A percentile compares a stretch with the other conserved stretches of the same genome.
phyloP scores from a whole-genome alignment of 2,329 filamentous ascomycete species.

The Colletotrichum cereale region DNA sequence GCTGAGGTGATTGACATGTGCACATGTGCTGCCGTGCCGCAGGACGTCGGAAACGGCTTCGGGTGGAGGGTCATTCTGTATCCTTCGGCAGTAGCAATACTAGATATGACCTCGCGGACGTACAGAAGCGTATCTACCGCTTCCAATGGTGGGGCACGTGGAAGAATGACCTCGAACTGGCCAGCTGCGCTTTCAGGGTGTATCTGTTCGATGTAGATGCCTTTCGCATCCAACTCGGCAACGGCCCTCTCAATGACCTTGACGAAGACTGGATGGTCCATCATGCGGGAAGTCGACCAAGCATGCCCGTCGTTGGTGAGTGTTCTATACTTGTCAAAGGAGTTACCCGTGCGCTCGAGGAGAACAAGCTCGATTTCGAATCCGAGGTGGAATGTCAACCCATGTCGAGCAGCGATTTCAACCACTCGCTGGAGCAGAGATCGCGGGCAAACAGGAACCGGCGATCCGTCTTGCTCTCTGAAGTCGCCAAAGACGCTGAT shows the following conservation, averaged over 20 bases:
- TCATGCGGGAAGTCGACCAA: slow-evolving; percentile 75
- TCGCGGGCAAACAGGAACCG: slow-evolving; percentile 73
- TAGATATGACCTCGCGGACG: slow-evolving; percentile 76
- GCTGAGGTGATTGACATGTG: slow-evolving; percentile 75
- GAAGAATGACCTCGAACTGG: slow-evolving; percentile 83
- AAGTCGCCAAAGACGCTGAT: slow-evolving; percentile 78
- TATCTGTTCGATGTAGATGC: slow-evolving; percentile 77
- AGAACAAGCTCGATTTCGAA: slow-evolving; percentile 89
- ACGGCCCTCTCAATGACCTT: slow-evolving; percentile 76
- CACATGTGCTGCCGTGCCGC: slow-evolving; percentile 76
- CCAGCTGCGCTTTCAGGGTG: slow-evolving; percentile 80
- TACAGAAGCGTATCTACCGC: slow-evolving; percentile 81
- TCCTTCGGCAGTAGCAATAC: slow-evolving; percentile 71
- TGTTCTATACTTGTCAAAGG: slow-evolving; percentile 51
- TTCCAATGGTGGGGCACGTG: slow-evolving; percentile 70
- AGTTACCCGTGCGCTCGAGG: slow-evolving; percentile 60
- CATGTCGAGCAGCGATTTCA: slow-evolving; percentile 61
- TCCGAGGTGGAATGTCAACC: slow-evolving; percentile 74
- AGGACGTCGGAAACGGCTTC: slow-evolving; percentile 69
- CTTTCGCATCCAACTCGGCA: slow-evolving; percentile 68
- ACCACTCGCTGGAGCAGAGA: slow-evolving; percentile 69
- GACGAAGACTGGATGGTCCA: slow-evolving; percentile 68
- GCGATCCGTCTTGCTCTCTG: slow-evolving; percentile 64
- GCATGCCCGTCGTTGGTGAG: slow-evolving; percentile 74
- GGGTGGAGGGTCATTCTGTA: slow-evolving; percentile 81